Base-by-base conservation (phyloP, 345 rosid genomes). In the Salix brachista region DNA sequence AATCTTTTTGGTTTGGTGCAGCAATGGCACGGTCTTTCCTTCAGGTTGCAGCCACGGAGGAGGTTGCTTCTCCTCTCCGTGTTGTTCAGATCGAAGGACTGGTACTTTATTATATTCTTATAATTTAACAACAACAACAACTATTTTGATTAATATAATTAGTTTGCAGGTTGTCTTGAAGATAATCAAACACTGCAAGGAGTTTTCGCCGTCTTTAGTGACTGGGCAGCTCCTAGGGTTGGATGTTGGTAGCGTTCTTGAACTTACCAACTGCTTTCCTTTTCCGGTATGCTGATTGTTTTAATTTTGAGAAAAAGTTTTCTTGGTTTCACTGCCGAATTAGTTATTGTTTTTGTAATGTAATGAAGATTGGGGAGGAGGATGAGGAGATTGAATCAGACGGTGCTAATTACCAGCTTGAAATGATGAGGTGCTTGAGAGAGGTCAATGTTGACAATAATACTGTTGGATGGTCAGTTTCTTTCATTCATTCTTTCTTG, bases 361-460 rank as follows among this genome's bases (percentile, higher is more conserved):
- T 73, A 10, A 5, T 44, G 4, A 74, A 95, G 98, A 84, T 89
- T 71, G 87, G 96, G 12, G 97, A 96, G 74, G 99, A 92, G 69
- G 97, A 96, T 72, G 99, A 94, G 77, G 99, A 96, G 86, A 87
- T 92, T 83, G 99, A 96, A 84, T 98, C 97, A 10, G 99, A 96
- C 78, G 99, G 99, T 76, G 99, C 99, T 9, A 93, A 94, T 81
- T 96, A 96, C 83, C 99, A 96, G 89, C 99, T 96, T 84, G 99
- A 96, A 69, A 93, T 96, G 99, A 96, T 96, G 99, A 88, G 97
- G 81, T 96, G 99, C 79, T 80, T 96, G 74, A 88, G 98, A 77
- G 99, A 96, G 88, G 99, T 96, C 75, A 96, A 96, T 79, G 99
- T 96, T 48, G 99, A 96, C 83, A 96, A 96, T 81, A 96, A 96